Evolutionary conservation across 306 rosid species (phyloP), one percentile per base, ranked within the genome.

Genomic region (Fagus sylvatica): DNA sequence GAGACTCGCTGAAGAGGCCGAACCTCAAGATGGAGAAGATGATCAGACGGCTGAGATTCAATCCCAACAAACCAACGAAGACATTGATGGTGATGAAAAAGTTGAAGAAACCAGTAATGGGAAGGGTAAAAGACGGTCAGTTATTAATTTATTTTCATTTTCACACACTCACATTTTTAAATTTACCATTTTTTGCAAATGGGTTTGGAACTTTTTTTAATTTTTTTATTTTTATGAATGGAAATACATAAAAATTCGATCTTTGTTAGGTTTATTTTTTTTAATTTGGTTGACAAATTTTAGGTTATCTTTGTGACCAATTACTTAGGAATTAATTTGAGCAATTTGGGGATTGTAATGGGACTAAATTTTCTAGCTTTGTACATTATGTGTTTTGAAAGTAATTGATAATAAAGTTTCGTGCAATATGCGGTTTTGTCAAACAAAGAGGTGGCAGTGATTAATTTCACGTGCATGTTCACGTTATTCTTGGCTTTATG

Each of bases 121-220:
- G 65, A 83, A 84, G 90, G 78, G 80, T 64, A 85, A 88, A 85
- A 69, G 28, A 66, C 55, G 94, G 97, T 91, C 81, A 83, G 92
- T 83, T 46, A 13, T 65, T 51, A 4, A 72, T 54, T 73, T 12
- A 2, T 56, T 82, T 4, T 6, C 15, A 61, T 6, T 48, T 32
- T 15, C 66, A 54, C 34, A 33, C n/a, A 57, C 39, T 37, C 51
- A 57, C 71, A 51, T 17, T 71, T 75, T 75, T 68, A 34, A 34
- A 71, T 75, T 67, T 62, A 74, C 46, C 30, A 28, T 12, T 55
- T 68, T 16, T 72, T 8, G 34, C 28, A n/a, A 16, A 39, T 39
- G 30, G 49, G 16, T 3, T 66, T n/a, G 71, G 19, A 33, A 13
- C 64, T 57, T 28, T 3, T 13, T 51, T 51, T 15, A 12, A n/a